Evolutionary conservation across 2,329 filamentous ascomycete genomes (phyloP), one percentile per base, ranked within the genome.

Genomic region (Mollisiaceae sp.): DNA sequence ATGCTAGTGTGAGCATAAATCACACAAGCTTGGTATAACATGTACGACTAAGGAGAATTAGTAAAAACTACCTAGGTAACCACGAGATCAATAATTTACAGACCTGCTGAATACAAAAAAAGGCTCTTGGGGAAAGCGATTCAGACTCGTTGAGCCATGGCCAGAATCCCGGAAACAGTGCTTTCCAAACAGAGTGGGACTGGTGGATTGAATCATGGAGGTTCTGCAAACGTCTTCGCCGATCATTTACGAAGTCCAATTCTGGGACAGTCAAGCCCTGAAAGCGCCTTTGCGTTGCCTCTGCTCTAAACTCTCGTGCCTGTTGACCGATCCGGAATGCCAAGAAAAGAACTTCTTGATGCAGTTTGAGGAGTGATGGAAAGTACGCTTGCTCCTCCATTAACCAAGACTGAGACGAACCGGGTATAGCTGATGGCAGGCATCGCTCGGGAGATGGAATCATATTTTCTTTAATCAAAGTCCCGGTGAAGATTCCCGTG

Each of bases 1-100:
- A 86, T 82, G 69, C 80, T 82, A 5, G 82, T 85, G 63, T 82
- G 81, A n/a, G 81, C 80, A 71, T 85, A 86, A 59, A 87, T 78
- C 20, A 82, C 77, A 52, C 79, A 80, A 22, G 78, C 78, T 67
- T 83, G 81, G 73, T 82, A 85, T 14, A 86, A 77, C 9, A 82
- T 73, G 41, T 78, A 75, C 2, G 80, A 75, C 77, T 81, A 63
- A n/a, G 24, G 41, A 12, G 2, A 2, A 20, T 66, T 35, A 62
- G 61, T 4, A 57, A 15, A 12, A 47, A 2, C 14, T 20, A n/a
- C n/a, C n/a, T n/a, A n/a, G n/a, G n/a, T n/a, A 47, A 15, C 14
- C 15, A n/a, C 20, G 11, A 56, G 9, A 38, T 24, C 18, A 39
- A 55, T 39, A 14, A 36, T 55, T 39, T 39, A 74, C 80, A 67